These are phyloP conservation scores for Gymnopilus junonius DNA, from an alignment of 768 basidiomycete species.

Conservation along the genomic window DNA sequence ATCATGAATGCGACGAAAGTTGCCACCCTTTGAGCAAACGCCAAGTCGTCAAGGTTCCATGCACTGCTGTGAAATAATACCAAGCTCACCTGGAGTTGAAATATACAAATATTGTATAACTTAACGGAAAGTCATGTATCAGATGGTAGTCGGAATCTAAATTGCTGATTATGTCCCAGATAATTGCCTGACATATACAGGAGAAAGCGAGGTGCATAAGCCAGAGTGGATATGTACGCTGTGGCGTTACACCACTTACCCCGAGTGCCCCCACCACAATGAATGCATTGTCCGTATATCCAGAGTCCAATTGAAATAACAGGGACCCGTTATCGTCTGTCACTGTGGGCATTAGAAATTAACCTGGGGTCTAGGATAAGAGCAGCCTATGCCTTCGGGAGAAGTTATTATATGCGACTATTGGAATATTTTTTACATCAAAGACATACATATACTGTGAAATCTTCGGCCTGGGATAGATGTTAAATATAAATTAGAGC, in stretches of 20 bases:
- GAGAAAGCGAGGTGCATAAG: not conserved
- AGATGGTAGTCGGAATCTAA: not conserved
- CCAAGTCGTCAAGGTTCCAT: not conserved
- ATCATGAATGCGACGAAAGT: not conserved
- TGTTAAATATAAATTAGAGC: no score
- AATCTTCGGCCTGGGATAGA: no score
- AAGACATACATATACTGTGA: no score
- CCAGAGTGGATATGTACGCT: not conserved
- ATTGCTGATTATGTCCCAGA: constrained; percentile 7
- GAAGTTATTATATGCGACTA: not conserved
- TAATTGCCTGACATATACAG: not conserved
- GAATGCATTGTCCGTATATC: not conserved
- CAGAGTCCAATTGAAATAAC: not conserved
- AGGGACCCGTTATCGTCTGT: not conserved
- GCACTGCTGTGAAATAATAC: not conserved
- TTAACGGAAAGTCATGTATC: not conserved
- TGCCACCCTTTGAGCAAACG: not conserved
- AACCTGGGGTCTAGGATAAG: not conserved
- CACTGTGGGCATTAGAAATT: not conserved
- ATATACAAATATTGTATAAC: not conserved
- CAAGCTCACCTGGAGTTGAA: not conserved
- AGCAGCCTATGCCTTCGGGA: not conserved
- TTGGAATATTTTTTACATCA: not conserved
- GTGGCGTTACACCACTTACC: not conserved
- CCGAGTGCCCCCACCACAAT: not conserved